phyloP scores from a whole-genome alignment of 306 rosid species.

The Trifolium dubium region DNA sequence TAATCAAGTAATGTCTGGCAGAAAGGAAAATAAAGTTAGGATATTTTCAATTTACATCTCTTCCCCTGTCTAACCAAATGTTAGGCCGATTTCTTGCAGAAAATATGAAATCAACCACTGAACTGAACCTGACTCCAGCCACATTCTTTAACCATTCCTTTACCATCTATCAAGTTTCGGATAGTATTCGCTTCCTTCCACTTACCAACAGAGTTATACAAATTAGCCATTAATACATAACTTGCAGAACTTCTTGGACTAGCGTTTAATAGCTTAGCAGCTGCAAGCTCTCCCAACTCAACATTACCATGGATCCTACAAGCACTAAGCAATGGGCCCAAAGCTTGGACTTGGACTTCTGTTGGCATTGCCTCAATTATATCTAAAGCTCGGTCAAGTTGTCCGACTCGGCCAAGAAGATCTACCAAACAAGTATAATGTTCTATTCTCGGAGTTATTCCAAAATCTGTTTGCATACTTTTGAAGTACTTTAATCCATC shows the following conservation, averaged over 20 bases:
- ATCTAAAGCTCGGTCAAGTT: conserved; percentile 60
- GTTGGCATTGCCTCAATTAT: conserved; percentile 60
- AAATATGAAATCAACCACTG: conserved; percentile 1
- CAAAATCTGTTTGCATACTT: conserved; percentile 62
- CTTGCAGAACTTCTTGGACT: conserved; percentile 49
- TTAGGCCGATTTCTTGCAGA: background rate
- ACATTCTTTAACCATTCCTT: conserved; percentile 59
- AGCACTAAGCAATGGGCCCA: conserved; percentile 72
- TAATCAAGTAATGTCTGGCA: background rate
- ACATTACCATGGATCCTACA: conserved; percentile 61
- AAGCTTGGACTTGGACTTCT: conserved; percentile 55
- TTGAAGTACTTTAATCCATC: conserved; percentile 63
- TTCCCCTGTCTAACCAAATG: background rate
- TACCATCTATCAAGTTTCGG: conserved; percentile 53
- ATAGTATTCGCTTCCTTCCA: conserved; percentile 67
- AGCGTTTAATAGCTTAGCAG: conserved; percentile 46
- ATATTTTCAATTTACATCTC: conserved; percentile 15
- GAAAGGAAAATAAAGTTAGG: background rate
- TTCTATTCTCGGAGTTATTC: conserved; percentile 54
- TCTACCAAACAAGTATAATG: conserved; percentile 70
- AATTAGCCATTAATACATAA: conserved; percentile 64
- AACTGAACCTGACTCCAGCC: conserved; percentile 11
- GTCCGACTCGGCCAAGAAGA: conserved; percentile 69
- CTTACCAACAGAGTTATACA: conserved; percentile 62
- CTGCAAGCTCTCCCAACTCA: conserved; percentile 55